Evolutionary conservation across 805 yeast species (phyloP).

Genomic region (Cyberlindnera samutprakarnensis): DNA sequence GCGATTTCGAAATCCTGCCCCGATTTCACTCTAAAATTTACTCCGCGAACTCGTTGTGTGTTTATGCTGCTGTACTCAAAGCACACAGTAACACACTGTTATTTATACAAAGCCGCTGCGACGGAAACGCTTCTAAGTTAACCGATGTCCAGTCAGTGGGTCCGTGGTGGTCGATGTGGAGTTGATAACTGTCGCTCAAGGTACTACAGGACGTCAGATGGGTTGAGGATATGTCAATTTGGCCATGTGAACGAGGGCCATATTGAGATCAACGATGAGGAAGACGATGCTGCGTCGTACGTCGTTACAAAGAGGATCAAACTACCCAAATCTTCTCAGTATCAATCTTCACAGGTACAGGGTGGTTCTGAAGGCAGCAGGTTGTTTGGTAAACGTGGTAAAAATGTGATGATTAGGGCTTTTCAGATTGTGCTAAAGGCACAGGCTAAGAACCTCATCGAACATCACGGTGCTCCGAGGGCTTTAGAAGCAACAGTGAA

Average conservation of each 20-base stretch:
- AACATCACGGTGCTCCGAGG: constrained; percentile 24
- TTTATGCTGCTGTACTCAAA: too few species aligned
- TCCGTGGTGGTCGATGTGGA: constrained; percentile 81
- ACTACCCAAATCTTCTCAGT: constrained; percentile 30
- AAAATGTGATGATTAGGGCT: constrained; percentile 34
- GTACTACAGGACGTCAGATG: constrained; percentile 65
- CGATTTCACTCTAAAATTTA: too few species aligned
- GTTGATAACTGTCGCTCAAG: constrained; percentile 81
- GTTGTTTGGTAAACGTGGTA: constrained; percentile 43
- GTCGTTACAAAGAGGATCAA: constrained; percentile 47
- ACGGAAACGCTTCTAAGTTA: too few species aligned
- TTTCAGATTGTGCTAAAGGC: constrained; percentile 43
- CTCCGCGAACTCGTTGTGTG: too few species aligned
- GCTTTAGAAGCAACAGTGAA: constrained; percentile 28
- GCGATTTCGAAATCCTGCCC: too few species aligned
- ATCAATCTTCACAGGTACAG: constrained; percentile 24
- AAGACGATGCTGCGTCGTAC: constrained; percentile 46
- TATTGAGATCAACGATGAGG: constrained; percentile 74
- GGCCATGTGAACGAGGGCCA: constrained; percentile 88
- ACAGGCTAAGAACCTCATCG: constrained; percentile 37
- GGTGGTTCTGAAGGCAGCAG: neutral
- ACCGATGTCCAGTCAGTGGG: constrained; percentile 23
- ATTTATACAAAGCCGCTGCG: too few species aligned
- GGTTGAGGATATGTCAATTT: constrained; percentile 75
- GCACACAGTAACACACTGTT: too few species aligned